Base-by-base conservation (phyloP, 1,139 yeast species). In the Suhomyces yuchorum region DNA sequence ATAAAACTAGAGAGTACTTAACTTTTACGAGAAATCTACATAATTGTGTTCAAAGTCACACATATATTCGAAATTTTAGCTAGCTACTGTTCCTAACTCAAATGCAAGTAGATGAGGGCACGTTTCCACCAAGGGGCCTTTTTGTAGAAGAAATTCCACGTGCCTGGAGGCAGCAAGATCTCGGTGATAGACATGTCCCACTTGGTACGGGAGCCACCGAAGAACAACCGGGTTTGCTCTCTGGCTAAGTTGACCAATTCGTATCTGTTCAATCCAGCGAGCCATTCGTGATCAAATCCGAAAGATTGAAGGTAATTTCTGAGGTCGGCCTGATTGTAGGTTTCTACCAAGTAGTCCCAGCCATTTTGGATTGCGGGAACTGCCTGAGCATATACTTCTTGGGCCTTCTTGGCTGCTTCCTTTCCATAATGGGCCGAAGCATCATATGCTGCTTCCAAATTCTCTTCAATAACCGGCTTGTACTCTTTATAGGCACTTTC, bases 241-340 rank as follows among this genome's bases (percentile, higher is more conserved):
- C 73, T 72, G 18, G 85, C 85, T 51, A 70, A 57, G 12, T 68
- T 62, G 20, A 78, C 60, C 55, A 83, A 67, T 46, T 81, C 78
- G 37, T 75, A 73, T 53, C 74, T 75, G 47, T 67, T 67, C 48
- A 70, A 61, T n/a, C 63, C 63, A 23, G 66, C 63, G 34, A 75
- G 59, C 56, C 62, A 60, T 17, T 49, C 63, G 43, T 66, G 55
- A 38, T 68, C 65, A 46, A 75, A 66, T 7, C 87, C 87, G 60
- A 75, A 82, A 8, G 78, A 70, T 38, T 71, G 67, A 47, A 84
- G 64, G 62, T 82, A 84, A 26, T 73, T 70, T 56, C 67, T 73
- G 55, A 84, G 66, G 54, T 84, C 89, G 28, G 76, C 73, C 36
- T 73, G 74, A 19, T 81, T 68, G 83, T 85, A 83, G 32, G 73